phyloP scores from a whole-genome alignment of 2,329 filamentous ascomycete genomes.

The Microsporum ferrugineum region DNA sequence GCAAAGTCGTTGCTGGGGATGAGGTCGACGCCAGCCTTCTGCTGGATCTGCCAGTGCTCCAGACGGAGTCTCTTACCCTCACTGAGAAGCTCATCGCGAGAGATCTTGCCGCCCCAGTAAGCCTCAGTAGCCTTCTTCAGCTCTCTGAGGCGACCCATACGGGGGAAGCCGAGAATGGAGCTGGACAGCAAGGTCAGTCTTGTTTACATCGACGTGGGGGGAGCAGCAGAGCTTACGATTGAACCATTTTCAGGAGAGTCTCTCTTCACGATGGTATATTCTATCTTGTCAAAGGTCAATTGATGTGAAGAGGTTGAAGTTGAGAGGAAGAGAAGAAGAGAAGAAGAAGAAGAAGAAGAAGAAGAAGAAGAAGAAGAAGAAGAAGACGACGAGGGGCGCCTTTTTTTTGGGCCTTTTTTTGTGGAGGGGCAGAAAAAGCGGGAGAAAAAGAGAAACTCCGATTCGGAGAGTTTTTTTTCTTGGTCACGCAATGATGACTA shows the following conservation, averaged over 20 bases:
- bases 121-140: conserved; percentile 99
- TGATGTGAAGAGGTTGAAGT: not conserved
- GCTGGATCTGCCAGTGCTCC: conserved; percentile 99
- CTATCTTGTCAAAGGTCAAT: not conserved
- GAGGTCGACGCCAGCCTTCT: conserved; percentile 92
- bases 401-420: not conserved
- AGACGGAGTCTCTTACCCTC: conserved; percentile 96
- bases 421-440: conserved; percentile 14
- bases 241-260: conserved; percentile 43
- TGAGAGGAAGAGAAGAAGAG: conserved; percentile 4
- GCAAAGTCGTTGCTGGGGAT: conserved; percentile 99
- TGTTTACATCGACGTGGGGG: not conserved
- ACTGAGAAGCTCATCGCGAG: conserved; percentile 74
- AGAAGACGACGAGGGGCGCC: not conserved
- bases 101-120: conserved; percentile 93
- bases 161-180: conserved; percentile 93
- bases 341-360: conserved; percentile 11
- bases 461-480: not conserved
- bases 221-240: conserved; percentile 40
- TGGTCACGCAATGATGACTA: not conserved
- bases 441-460: conserved; percentile 3
- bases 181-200: conserved; percentile 21
- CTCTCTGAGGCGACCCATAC: conserved; percentile 96
- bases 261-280: not conserved
- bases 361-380: not conserved